Evolutionary conservation across 2,329 filamentous ascomycete species (phyloP).

Genomic region (Byssothecium circinans): DNA sequence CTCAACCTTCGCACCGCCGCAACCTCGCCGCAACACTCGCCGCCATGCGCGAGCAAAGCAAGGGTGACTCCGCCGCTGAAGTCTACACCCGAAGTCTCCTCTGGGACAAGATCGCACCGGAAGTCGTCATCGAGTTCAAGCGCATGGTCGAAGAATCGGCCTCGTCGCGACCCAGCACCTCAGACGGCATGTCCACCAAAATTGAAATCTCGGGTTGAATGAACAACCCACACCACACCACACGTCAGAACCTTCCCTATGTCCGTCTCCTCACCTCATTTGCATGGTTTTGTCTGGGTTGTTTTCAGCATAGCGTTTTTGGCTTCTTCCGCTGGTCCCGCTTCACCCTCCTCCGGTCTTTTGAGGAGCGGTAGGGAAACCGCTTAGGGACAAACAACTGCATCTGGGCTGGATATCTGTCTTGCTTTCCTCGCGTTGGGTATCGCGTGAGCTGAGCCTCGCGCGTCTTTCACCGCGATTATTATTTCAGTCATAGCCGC

Average conservation of each 20-base stretch:
- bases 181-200: constrained; percentile 31
- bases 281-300: constrained; percentile 32
- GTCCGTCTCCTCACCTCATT: constrained; percentile 28
- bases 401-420: constrained; percentile 37
- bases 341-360: constrained; percentile 10
- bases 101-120: constrained; percentile 89
- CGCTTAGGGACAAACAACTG: constrained; percentile 37
- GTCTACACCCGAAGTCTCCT: constrained; percentile 91
- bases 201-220: constrained; percentile 33
- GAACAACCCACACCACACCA: constrained; percentile 1
- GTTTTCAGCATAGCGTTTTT: constrained; percentile 40
- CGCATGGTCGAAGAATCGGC: constrained; percentile 79
- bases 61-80: constrained; percentile 73
- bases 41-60: constrained; percentile 71
- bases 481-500: too few species aligned
- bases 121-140: constrained; percentile 90
- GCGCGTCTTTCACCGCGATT: too few species aligned
- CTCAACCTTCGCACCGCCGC: constrained; percentile 61
- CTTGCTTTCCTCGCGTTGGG: constrained; percentile 14
- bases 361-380: constrained; percentile 10
- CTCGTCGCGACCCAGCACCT: constrained; percentile 37
- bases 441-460: background rate
- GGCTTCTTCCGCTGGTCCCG: constrained; percentile 25
- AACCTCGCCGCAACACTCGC: constrained; percentile 80
- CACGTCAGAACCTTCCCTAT: constrained; percentile 18